Percentiles rank a stretch among this genome's conserved stretches.
phyloP scores from a whole-genome alignment of 2,329 filamentous ascomycete genomes.

The Phyllosticta capitalensis region DNA sequence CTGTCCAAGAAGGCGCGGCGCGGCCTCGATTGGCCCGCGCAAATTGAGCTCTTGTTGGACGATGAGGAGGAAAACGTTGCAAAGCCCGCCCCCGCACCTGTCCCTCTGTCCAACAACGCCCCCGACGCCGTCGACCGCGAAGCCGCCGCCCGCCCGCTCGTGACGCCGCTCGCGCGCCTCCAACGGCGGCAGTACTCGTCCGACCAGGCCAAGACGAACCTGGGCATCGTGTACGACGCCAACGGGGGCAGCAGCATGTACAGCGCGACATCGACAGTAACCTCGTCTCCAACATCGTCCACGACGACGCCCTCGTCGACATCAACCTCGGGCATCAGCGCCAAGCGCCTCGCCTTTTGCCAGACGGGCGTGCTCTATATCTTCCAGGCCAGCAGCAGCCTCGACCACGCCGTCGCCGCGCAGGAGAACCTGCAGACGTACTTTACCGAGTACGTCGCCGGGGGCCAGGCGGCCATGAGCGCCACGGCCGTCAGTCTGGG shows the following conservation, averaged over 20 bases:
- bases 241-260: constrained; percentile 13
- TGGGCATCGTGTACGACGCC: constrained; percentile 23
- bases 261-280: constrained; percentile 11
- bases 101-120: neutral
- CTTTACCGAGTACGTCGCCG: constrained; percentile 24
- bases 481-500: constrained; percentile 15
- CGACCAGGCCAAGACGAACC: constrained; percentile 20
- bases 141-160: neutral
- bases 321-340: constrained; percentile 6
- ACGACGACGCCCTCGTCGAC: constrained; percentile 9
- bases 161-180: neutral
- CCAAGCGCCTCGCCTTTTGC: constrained; percentile 33
- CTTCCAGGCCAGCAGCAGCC: constrained; percentile 31
- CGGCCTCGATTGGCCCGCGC: constrained; percentile 1
- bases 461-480: constrained; percentile 18
- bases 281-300: constrained; percentile 15
- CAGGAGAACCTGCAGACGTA: constrained; percentile 33
- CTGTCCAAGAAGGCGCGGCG: constrained; percentile 14
- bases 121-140: neutral
- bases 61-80: neutral
- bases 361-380: constrained; percentile 36
- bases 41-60: neutral
- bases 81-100: neutral
- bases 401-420: constrained; percentile 33
- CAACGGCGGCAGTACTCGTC: neutral